Conservation (phyloP, 2,329 filamentous ascomycete species). For the Blumeria graminis region DNA sequence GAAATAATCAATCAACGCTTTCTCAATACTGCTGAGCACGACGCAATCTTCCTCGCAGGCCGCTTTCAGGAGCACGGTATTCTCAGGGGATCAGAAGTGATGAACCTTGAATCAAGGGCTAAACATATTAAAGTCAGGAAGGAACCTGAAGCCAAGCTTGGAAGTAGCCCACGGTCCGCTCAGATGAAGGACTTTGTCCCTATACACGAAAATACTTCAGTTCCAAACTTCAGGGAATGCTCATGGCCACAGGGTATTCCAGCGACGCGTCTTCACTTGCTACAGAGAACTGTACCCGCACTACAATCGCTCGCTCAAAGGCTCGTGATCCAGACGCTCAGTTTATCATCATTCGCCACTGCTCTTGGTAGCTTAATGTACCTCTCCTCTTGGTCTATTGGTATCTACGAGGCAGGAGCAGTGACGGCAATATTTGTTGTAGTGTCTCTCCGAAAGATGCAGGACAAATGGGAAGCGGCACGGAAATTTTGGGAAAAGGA, state of each 20-base stretch:
- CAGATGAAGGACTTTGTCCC: conserved; percentile 7
- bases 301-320: conserved; percentile 50
- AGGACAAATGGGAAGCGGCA: conserved; percentile 36
- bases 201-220: conserved; percentile 5
- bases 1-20: conserved; percentile 59
- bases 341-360: conserved; percentile 39
- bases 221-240: conserved; percentile 5
- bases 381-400: conserved; percentile 26
- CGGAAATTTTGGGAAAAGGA: conserved; percentile 38
- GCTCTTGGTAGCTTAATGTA: conserved; percentile 32
- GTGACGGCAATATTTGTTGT: conserved; percentile 35
- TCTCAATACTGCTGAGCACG: conserved; percentile 53
- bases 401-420: conserved; percentile 35
- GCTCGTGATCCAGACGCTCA: conserved; percentile 46
- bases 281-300: conserved; percentile 40
- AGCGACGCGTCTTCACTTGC: conserved; percentile 40
- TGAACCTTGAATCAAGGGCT: not conserved
- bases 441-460: conserved; percentile 33
- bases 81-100: conserved; percentile 1
- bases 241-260: conserved; percentile 54
- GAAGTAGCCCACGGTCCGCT: conserved; percentile 6
- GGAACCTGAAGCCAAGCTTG: conserved; percentile 2
- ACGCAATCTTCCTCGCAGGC: conserved; percentile 62
- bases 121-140: conserved; percentile 2
- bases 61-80: conserved; percentile 43